phyloP scores from a whole-genome alignment of 345 rosid genomes.

The Salix purpurea region DNA sequence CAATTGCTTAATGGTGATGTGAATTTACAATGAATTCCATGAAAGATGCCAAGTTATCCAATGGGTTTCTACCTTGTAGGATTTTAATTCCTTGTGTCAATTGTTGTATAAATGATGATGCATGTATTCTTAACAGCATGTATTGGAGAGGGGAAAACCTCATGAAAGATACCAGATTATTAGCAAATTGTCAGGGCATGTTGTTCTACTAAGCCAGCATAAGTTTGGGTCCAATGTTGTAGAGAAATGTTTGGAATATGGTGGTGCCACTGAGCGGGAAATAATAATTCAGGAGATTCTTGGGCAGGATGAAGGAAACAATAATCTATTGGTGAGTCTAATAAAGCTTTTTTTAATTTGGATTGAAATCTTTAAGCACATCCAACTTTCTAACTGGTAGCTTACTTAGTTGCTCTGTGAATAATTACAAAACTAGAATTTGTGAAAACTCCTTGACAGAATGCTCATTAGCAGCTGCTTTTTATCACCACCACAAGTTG shows the following conservation, averaged over 20 bases:
- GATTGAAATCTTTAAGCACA: background rate
- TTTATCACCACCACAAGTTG: background rate
- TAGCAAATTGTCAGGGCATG: constrained; percentile 69
- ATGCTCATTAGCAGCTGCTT: background rate
- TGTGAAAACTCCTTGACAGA: background rate
- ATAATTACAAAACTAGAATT: background rate
- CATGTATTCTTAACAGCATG: constrained; percentile 51
- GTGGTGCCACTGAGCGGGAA: constrained; percentile 65
- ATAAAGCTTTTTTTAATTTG: background rate
- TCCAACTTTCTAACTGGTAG: background rate
- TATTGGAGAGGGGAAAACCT: constrained; percentile 80
- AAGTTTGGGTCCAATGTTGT: constrained; percentile 93
- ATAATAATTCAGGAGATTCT: constrained; percentile 78
- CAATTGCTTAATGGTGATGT: background rate
- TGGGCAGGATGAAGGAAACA: constrained; percentile 68
- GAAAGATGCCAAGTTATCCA: background rate
- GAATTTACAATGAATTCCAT: too few relatives aligned
- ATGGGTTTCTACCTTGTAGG: background rate
- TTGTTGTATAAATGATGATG: background rate
- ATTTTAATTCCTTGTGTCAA: background rate
- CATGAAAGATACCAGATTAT: constrained; percentile 70
- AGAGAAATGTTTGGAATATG: constrained; percentile 90
- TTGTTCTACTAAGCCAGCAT: constrained; percentile 95
- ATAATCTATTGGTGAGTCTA: constrained; percentile 70
- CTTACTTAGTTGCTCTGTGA: background rate